phyloP scores from a whole-genome alignment of 164 flowering plant genomes.

The Nymphaea colorata region DNA sequence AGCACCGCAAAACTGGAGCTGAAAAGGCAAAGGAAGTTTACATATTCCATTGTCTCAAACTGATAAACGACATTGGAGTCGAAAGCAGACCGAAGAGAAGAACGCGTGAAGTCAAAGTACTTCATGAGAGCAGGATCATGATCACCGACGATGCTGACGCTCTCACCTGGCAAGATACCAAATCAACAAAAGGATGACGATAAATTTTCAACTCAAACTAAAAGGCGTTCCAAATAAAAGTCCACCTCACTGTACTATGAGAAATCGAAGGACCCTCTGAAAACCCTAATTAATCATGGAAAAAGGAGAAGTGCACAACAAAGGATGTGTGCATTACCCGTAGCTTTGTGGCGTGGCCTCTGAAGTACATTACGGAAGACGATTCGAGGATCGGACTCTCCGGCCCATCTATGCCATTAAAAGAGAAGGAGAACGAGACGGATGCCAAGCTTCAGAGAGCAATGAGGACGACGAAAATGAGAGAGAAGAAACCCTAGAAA shows the following conservation, averaged over 20 bases:
- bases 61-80: slow-evolving; percentile 90
- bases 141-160: slow-evolving; percentile 90
- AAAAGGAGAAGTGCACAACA: not conserved
- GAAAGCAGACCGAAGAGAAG: slow-evolving; percentile 89
- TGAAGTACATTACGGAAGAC: slow-evolving; percentile 22
- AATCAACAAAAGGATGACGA: not conserved
- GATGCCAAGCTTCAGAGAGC: not conserved
- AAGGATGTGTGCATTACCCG: slow-evolving; percentile 9
- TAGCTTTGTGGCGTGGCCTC: slow-evolving; percentile 27
- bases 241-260: not conserved
- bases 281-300: not conserved
- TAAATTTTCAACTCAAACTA: not conserved
- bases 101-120: slow-evolving; percentile 92
- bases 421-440: not conserved
- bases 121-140: slow-evolving; percentile 77
- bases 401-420: slow-evolving; percentile 20
- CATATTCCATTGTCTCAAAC: slow-evolving; percentile 98
- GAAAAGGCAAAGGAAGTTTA: slow-evolving; percentile 13
- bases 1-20: not conserved
- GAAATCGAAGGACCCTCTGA: not conserved
- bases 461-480: not conserved
- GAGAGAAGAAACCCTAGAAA: not conserved
- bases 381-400: slow-evolving; percentile 23
- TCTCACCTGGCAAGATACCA: slow-evolving; percentile 57
- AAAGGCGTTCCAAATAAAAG: not conserved